Conservation (phyloP, 108 stramenopile genomes). For the Nitzschia sp. region DNA sequence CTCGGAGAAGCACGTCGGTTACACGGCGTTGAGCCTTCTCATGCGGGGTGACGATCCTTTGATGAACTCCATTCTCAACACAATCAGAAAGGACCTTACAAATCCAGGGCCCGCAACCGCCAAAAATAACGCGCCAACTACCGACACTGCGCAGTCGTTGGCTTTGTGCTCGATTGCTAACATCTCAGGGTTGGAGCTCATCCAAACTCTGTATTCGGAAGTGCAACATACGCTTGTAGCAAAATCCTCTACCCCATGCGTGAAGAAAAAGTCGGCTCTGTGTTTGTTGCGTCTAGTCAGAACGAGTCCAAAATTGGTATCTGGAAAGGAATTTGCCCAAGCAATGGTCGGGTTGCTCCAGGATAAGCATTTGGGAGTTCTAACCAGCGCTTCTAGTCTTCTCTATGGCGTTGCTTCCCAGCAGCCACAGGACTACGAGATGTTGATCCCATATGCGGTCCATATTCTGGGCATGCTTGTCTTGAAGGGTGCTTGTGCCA, state of each 20-base stretch:
- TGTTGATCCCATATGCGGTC: constrained; percentile 88
- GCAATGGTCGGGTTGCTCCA: constrained; percentile 85
- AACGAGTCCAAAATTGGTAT: constrained; percentile 81
- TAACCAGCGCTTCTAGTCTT: constrained; percentile 88
- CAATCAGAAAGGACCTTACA: constrained; percentile 86
- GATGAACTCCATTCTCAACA: constrained; percentile 83
- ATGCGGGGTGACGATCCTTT: constrained; percentile 86
- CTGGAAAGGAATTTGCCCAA: constrained; percentile 83
- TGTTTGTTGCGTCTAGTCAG: constrained; percentile 89
- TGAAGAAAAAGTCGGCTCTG: constrained; percentile 94
- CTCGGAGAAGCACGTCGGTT: constrained; percentile 95
- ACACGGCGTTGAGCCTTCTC: constrained; percentile 89
- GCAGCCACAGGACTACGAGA: constrained; percentile 72
- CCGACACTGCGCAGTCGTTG: constrained; percentile 79
- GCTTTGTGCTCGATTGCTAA: constrained; percentile 84
- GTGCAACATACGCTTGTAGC: constrained; percentile 85
- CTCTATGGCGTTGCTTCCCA: constrained; percentile 83
- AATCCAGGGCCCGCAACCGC: constrained; percentile 41
- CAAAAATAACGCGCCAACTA: constrained; percentile 55
- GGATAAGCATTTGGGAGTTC: constrained; percentile 88
- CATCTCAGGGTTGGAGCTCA: constrained; percentile 82
- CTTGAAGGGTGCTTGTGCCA: constrained; percentile 77
- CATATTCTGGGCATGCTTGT: constrained; percentile 89
- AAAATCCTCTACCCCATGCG: constrained; percentile 76
- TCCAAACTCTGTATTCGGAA: constrained; percentile 84